Percentiles rank a stretch among this genome's conserved stretches.
Conservation (phyloP, 768 basidiomycete species). For the Mycena venus region DNA sequence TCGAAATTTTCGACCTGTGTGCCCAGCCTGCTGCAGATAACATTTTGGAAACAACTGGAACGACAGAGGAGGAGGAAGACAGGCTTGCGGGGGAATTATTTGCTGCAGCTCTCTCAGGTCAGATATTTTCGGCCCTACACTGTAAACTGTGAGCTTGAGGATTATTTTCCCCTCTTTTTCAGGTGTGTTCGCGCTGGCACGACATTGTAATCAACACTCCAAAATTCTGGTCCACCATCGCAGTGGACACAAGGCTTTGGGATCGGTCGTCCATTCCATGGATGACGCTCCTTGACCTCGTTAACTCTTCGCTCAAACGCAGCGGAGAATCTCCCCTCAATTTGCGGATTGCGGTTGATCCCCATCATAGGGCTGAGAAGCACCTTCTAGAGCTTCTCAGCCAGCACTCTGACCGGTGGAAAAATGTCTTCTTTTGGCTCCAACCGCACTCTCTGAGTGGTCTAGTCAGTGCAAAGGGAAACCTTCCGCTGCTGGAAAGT, state of each 20-base stretch:
- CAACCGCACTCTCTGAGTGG: not conserved
- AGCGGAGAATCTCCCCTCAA: not conserved
- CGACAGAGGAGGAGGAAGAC: not conserved
- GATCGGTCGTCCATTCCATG: not conserved
- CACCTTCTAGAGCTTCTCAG: not conserved
- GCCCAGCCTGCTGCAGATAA: not conserved
- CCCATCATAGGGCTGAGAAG: not conserved
- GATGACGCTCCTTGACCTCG: not conserved
- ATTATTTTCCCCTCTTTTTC: too few relatives aligned
- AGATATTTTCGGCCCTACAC: not conserved
- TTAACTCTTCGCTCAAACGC: slow-evolving; percentile 3
- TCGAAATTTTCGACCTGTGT: slow-evolving; percentile 10
- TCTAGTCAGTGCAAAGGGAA: not conserved
- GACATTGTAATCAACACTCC: not conserved
- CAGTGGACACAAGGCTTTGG: not conserved
- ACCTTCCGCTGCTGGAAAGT: not conserved
- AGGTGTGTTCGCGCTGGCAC: slow-evolving; percentile 25
- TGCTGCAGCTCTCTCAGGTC: slow-evolving; percentile 1
- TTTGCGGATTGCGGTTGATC: not conserved
- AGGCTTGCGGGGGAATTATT: slow-evolving; percentile 1
- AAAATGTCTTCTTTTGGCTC: not conserved
- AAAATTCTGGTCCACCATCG: slow-evolving; percentile 10
- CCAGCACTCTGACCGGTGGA: slow-evolving; percentile 16
- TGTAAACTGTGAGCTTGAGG: too few relatives aligned
- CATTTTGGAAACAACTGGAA: not conserved